A percentile compares a stretch with the other conserved stretches of the same genome.
Conservation (phyloP, 2,329 filamentous ascomycete species). For the Verticillium isaacii region DNA sequence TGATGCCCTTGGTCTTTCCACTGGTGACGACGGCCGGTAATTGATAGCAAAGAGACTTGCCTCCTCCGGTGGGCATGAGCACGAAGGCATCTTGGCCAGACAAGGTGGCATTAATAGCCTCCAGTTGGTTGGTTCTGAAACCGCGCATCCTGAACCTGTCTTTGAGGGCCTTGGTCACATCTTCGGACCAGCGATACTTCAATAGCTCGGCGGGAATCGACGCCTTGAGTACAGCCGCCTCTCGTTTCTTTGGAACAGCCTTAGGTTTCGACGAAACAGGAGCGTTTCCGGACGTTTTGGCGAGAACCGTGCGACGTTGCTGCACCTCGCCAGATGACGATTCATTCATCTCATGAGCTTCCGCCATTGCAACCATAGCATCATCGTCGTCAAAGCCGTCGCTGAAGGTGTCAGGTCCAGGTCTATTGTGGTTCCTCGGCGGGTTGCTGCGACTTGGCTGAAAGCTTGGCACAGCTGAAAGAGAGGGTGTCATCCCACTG, state of each 20-base stretch:
- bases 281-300: slow-evolving; percentile 45
- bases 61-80: slow-evolving; percentile 95
- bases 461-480: background rate
- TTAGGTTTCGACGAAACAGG: slow-evolving; percentile 25
- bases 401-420: slow-evolving; percentile 30
- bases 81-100: slow-evolving; percentile 87
- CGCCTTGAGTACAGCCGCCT: slow-evolving; percentile 21
- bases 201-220: slow-evolving; percentile 49
- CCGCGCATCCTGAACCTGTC: slow-evolving; percentile 79
- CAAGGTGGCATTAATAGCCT: slow-evolving; percentile 93
- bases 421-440: slow-evolving; percentile 9
- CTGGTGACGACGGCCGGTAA: slow-evolving; percentile 78
- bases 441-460: slow-evolving; percentile 5
- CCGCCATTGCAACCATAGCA: slow-evolving; percentile 47
- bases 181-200: slow-evolving; percentile 75
- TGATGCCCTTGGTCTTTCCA: slow-evolving; percentile 80
- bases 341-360: slow-evolving; percentile 42
- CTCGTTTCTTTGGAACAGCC: slow-evolving; percentile 24
- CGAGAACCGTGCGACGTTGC: slow-evolving; percentile 32
- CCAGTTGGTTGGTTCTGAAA: slow-evolving; percentile 86
- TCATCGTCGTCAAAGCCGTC: slow-evolving; percentile 44
- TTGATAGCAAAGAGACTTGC: slow-evolving; percentile 96
- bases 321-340: slow-evolving; percentile 20
- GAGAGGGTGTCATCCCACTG: background rate
- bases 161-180: slow-evolving; percentile 76